Evolutionary conservation across 805 yeast species (phyloP), one percentile per base, ranked within the genome.

Genomic region (Ogataea sp.): DNA sequence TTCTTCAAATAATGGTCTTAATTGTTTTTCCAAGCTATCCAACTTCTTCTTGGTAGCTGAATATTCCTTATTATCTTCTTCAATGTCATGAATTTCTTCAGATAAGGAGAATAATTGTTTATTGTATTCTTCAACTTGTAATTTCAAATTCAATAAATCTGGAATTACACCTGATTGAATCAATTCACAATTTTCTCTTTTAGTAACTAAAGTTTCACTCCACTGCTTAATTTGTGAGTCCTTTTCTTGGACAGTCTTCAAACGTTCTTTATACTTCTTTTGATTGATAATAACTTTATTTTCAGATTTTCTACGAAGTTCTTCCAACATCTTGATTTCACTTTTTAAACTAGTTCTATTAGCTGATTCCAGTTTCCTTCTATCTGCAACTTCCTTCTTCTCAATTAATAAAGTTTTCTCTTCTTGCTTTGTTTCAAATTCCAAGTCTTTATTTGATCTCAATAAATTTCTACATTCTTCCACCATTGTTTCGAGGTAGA

Each of bases 291-390:
- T 44, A 13, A 62, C 59, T 42, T 66, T 57, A 33, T 50, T 40
- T 32, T 61, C 67, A 6, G 64, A 50, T 25, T 57, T 53, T 40
- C 66, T 53, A 43, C 66, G 61, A 3, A 65, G 53, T 37, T 66
- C 71, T 45, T 68, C 73, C 16, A 67, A 42, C 46, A 59, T 57
- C 36, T 65, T 64, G 32, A 65, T 64, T 40, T 68, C 73, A 34
- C 60, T 62, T 34, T 64, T 60, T 39, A 65, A 49, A 39, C 63
- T 57, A 20, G 63, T 51, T 41, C 71, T 56, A 47, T 63, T 66
- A 13, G 56, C 55, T 44, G 67, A 71, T 41, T 67, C 73, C 20
- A 62, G 48, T 41, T 57, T 64, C 44, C 64, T 61, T 29, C 72
- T 59, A 37, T 64, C 64, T 36, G 56, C 53, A 11, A 68, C 56